Evolutionary conservation across 768 basidiomycete genomes (phyloP).

Genomic region (Leccinum disarticulatum): DNA sequence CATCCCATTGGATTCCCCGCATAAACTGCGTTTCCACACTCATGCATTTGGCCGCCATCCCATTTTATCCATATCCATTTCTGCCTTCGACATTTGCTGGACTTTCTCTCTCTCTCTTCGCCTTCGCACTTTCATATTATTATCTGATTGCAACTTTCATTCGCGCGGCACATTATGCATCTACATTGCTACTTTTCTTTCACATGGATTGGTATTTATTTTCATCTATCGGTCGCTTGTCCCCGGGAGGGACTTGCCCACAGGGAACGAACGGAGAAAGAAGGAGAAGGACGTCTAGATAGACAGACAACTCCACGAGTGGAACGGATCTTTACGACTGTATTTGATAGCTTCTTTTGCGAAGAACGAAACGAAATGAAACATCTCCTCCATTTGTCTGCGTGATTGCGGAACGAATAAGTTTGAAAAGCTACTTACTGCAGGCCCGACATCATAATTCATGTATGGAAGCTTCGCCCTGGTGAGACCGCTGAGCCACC

Average conservation of each 20-base stretch:
- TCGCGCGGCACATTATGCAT: constrained; percentile 30
- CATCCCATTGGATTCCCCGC: constrained; percentile 22
- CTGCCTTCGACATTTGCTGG: constrained; percentile 7
- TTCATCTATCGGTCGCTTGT: constrained; percentile 23
- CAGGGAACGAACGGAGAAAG: constrained; percentile 12
- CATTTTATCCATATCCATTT: background rate
- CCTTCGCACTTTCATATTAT: constrained; percentile 26
- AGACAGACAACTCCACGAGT: constrained; percentile 15
- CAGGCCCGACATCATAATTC: background rate
- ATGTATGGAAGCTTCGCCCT: background rate
- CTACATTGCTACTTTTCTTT: constrained; percentile 26
- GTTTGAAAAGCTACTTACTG: background rate
- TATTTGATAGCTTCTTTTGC: constrained; percentile 25
- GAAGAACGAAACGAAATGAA: constrained; percentile 51
- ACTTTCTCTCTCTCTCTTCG: constrained; percentile 11
- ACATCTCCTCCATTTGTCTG: constrained; percentile 18
- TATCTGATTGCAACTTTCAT: constrained; percentile 27
- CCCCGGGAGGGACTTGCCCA: constrained; percentile 29
- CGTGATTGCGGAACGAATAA: constrained; percentile 7
- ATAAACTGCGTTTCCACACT: constrained; percentile 13
- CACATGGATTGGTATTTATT: constrained; percentile 31
- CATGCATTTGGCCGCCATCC: constrained; percentile 1
- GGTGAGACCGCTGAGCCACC: background rate
- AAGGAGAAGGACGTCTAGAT: constrained; percentile 13
- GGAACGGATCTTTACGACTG: constrained; percentile 22